phyloP scores from a whole-genome alignment of 768 basidiomycete species.

The Mycena crocata region DNA sequence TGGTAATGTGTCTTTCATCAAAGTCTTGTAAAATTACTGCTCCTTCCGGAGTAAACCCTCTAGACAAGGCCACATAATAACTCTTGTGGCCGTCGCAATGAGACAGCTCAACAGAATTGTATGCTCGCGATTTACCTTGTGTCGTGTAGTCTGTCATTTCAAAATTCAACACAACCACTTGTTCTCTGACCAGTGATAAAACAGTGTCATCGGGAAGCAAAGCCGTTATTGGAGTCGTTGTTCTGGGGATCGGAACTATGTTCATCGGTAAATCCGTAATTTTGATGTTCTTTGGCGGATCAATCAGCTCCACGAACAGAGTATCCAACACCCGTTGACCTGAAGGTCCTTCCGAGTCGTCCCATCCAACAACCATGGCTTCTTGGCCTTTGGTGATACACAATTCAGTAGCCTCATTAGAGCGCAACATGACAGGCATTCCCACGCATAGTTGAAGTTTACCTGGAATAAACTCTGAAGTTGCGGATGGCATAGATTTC shows the following conservation, averaged over 20 bases:
- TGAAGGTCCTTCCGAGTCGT: constrained; percentile 18
- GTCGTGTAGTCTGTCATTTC: not conserved
- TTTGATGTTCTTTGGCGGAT: not conserved
- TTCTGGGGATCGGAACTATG: not conserved
- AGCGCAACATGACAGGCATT: constrained; percentile 43
- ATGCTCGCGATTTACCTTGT: not conserved
- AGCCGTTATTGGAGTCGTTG: not conserved
- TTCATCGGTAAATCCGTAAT: not conserved
- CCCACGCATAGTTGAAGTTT: constrained; percentile 33
- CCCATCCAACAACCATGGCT: constrained; percentile 41
- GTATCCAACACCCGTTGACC: constrained; percentile 33
- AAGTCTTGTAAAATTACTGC: not conserved
- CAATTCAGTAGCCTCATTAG: constrained; percentile 44
- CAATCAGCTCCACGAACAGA: not conserved
- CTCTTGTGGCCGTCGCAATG: not conserved
- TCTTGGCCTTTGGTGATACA: constrained; percentile 48
- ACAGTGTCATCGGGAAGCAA: not conserved
- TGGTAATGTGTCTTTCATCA: not conserved
- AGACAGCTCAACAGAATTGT: not conserved
- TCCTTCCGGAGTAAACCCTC: not conserved
- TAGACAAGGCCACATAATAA: not conserved
- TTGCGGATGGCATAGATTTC: not conserved
- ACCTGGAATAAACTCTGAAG: not conserved
- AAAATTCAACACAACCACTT: not conserved
- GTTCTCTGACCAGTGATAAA: not conserved